Base-by-base conservation (phyloP, 1,284 basidiomycete species). In the Phellopilus nigrolimitatus region DNA sequence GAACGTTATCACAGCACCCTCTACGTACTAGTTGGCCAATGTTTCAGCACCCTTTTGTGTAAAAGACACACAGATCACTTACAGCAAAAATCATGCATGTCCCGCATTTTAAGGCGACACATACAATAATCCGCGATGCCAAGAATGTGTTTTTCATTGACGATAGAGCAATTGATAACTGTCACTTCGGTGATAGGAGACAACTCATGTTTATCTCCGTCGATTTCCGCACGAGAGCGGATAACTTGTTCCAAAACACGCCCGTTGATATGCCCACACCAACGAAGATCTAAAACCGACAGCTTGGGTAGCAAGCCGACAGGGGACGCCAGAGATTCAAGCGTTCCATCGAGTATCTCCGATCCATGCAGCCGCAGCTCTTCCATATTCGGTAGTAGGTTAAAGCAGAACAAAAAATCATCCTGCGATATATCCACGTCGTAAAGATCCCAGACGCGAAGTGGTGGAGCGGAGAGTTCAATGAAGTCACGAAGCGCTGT, bases 181-280 rank as follows among this genome's bases (percentile, higher is more conserved):
- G 74, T 74, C n/a, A 82, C 64, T 59, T 74, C 72, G 43, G 61
- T 58, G 51, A 82, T 70, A 24, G 66, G 61, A 9, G 50, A 33
- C 17, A 46, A 34, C 25, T 56, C 59, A 9, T 50, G 57, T 41
- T 56, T 51, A 25, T 53, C 46, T 15, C 36, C 43, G 17, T 38
- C 24, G 24, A 10, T 42, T 21, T 12, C 17, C 10, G 28, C 47
- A 28, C 76, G 71, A 53, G 71, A 74, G 44, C 59, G 62, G 36
- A 78, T 76, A 13, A 82, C 63, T 34, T 73, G 65, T 28, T 78
- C 78, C 36, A 83, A 61, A 13, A 74, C 73, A 1, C 58, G 59
- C n/a, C 80, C 79, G 38, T 67, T 70, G 10, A 84, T 60, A 57
- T 78, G 72, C 9, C 74, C 71, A 57, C 81, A 84, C 80, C 80